These are phyloP conservation scores for Casuarina glauca DNA, from an alignment of 306 rosid genomes.

Conservation along the genomic window DNA sequence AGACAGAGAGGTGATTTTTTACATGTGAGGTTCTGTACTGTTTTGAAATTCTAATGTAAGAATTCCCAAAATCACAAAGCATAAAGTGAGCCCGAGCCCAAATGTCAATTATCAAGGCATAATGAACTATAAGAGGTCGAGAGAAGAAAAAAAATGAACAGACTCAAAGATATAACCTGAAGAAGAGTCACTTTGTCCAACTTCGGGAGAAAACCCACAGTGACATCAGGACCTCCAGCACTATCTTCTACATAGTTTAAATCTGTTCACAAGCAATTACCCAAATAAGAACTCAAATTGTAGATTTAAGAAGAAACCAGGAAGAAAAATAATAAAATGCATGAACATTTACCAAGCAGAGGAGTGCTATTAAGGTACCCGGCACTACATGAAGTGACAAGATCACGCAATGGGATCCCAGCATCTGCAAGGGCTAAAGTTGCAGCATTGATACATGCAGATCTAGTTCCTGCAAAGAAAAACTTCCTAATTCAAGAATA, in stretches of 20 bases:
- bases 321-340: constrained; percentile 5
- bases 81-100: neutral
- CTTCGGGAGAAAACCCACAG: constrained; percentile 79
- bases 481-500: constrained; percentile 16
- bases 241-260: constrained; percentile 93
- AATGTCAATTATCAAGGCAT: constrained; percentile 1
- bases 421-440: constrained; percentile 95
- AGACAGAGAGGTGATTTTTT: neutral
- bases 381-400: constrained; percentile 89
- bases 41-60: neutral
- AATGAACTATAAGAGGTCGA: neutral
- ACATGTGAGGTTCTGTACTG: neutral
- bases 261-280: constrained; percentile 46
- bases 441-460: constrained; percentile 96
- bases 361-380: constrained; percentile 89
- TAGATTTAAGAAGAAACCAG: neutral
- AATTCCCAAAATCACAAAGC: neutral
- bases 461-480: constrained; percentile 69
- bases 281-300: constrained; percentile 6
- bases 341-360: constrained; percentile 62
- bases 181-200: constrained; percentile 86
- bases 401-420: constrained; percentile 93
- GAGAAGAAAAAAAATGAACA: constrained; percentile 19
- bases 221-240: constrained; percentile 97
- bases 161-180: constrained; percentile 49